Conservation (phyloP, 345 rosid species). For the Salix dunnii region DNA sequence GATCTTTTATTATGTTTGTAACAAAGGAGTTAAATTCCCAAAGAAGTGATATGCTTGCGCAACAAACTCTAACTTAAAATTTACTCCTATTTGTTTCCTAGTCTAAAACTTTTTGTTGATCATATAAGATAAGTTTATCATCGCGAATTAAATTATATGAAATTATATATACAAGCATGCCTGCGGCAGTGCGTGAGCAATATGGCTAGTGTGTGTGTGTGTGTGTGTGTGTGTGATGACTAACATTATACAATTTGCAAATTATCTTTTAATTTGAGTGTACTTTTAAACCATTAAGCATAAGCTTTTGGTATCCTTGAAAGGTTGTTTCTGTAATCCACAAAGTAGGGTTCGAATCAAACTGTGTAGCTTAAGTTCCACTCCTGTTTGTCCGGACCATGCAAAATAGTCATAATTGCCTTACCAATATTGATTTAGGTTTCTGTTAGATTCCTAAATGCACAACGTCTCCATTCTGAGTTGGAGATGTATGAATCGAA, state of each 20-base stretch:
- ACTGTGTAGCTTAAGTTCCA: slow-evolving; percentile 94
- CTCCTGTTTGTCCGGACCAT: slow-evolving; percentile 97
- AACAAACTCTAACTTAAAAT: too few species aligned
- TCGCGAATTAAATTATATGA: too few species aligned
- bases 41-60: too few species aligned
- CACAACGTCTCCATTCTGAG: neutral
- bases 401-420: slow-evolving; percentile 67
- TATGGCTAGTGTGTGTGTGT: too few species aligned
- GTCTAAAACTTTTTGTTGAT: too few species aligned
- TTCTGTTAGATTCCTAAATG: slow-evolving; percentile 6
- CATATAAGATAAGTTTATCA: too few species aligned
- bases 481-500: neutral
- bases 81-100: too few species aligned
- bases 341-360: slow-evolving; percentile 75
- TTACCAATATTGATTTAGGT: slow-evolving; percentile 36
- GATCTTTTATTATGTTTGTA: too few species aligned
- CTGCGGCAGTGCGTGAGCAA: too few species aligned
- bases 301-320: slow-evolving; percentile 85
- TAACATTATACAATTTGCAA: neutral
- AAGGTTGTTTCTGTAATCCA: slow-evolving; percentile 70
- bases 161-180: too few species aligned
- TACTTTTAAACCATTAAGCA: slow-evolving; percentile 61
- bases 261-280: slow-evolving; percentile 35
- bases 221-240: too few species aligned
- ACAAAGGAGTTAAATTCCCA: too few species aligned